Conservation (phyloP, 2,329 filamentous ascomycete species). For the Clarireedia hainanense region DNA sequence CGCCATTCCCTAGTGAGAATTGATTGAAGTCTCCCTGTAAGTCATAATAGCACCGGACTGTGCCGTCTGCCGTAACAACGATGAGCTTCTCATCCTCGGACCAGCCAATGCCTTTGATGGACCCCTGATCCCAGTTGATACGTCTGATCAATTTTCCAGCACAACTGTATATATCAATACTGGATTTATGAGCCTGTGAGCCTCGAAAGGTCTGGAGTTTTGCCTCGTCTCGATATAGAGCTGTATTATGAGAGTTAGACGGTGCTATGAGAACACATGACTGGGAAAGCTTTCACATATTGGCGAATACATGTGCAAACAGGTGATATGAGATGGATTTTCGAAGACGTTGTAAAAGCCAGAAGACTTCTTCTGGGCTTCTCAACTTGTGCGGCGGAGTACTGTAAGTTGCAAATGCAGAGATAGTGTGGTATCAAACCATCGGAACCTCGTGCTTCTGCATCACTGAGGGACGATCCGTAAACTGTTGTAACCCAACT, state of each 20-base stretch:
- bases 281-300: too few species aligned
- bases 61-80: constrained; percentile 82
- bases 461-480: too few species aligned
- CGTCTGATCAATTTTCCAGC: constrained; percentile 80
- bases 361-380: too few species aligned
- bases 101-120: constrained; percentile 87
- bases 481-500: too few species aligned
- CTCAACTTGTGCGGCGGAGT: too few species aligned
- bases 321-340: too few species aligned
- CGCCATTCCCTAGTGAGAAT: constrained; percentile 82
- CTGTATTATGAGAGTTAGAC: constrained; percentile 39
- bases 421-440: too few species aligned
- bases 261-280: not conserved
- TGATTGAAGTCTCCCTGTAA: constrained; percentile 93
- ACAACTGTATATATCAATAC: constrained; percentile 91
- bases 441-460: too few species aligned
- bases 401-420: too few species aligned
- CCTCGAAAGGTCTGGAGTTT: constrained; percentile 76
- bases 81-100: constrained; percentile 90
- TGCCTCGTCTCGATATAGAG: constrained; percentile 79
- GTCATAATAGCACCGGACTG: constrained; percentile 78
- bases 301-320: not conserved
- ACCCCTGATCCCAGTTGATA: constrained; percentile 86
- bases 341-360: too few species aligned
- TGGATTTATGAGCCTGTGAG: constrained; percentile 63